Percentiles rank a stretch among this genome's conserved stretches.
These are phyloP conservation scores for Saprolegnia diclina DNA, from an alignment of 352 stramenopile genomes.

Conservation along the genomic window DNA sequence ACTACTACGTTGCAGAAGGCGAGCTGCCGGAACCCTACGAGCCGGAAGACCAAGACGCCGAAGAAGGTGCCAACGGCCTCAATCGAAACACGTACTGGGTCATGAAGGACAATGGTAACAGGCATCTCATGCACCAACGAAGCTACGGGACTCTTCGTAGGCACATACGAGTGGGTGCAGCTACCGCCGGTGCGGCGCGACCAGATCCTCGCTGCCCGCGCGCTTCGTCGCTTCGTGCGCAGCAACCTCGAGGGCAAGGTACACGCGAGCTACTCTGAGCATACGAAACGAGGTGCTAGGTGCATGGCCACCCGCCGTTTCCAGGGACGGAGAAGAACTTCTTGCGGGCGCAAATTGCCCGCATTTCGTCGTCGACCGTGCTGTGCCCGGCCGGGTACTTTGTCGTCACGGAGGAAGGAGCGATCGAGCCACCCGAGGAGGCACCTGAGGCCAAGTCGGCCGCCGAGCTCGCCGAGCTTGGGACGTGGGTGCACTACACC, in stretches of 20 bases:
- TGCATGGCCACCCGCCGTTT: constrained; percentile 81
- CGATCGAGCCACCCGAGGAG: constrained; percentile 57
- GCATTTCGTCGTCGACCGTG: constrained; percentile 74
- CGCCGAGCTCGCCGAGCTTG: constrained; percentile 57
- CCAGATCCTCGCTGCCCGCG: constrained; percentile 71
- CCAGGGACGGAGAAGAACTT: constrained; percentile 82
- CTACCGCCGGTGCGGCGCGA: constrained; percentile 66
- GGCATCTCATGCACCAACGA: constrained; percentile 7
- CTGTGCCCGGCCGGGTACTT: constrained; percentile 85
- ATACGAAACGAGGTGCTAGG: constrained; percentile 22
- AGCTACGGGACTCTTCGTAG: constrained; percentile 3
- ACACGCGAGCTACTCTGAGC: background rate
- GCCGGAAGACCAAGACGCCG: constrained; percentile 60
- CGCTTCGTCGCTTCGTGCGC: constrained; percentile 74
- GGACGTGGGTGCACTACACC: constrained; percentile 85
- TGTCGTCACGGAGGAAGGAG: constrained; percentile 58
- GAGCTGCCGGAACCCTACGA: constrained; percentile 43
- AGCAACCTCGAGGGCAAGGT: constrained; percentile 78
- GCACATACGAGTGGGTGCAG: constrained; percentile 71
- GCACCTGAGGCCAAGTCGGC: constrained; percentile 70
- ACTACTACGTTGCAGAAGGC: constrained; percentile 85
- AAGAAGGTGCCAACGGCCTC: constrained; percentile 54
- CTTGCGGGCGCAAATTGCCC: constrained; percentile 84
- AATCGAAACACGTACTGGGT: constrained; percentile 91
- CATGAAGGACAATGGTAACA: constrained; percentile 69